These are phyloP conservation scores for Russula foetens DNA, from an alignment of 768 basidiomycete genomes.

Conservation along the genomic window DNA sequence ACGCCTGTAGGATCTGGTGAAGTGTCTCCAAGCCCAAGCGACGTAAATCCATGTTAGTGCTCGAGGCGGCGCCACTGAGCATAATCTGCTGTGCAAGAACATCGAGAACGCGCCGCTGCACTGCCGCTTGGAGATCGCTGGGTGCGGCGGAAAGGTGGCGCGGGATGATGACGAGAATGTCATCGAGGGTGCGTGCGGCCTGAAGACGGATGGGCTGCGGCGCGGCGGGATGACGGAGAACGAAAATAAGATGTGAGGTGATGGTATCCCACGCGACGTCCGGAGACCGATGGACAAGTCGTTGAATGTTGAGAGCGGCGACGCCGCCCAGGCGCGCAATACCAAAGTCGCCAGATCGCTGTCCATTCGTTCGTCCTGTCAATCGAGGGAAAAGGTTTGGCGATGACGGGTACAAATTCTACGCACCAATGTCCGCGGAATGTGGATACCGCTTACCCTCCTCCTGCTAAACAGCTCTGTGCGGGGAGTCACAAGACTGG, in stretches of 20 bases:
- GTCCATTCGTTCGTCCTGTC: neutral
- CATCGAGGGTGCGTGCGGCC: slow-evolving; percentile 80
- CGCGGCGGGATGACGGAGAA: slow-evolving; percentile 61
- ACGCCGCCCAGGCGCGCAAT: slow-evolving; percentile 79
- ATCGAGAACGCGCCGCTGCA: slow-evolving; percentile 79
- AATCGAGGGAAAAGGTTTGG: neutral
- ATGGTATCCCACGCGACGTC: slow-evolving; percentile 80
- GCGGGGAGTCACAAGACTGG: slow-evolving; percentile 35
- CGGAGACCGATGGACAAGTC: slow-evolving; percentile 76
- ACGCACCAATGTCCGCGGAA: slow-evolving; percentile 69
- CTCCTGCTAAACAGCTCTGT: slow-evolving; percentile 49
- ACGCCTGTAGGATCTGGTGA: slow-evolving; percentile 83
- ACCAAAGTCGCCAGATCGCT: slow-evolving; percentile 94
- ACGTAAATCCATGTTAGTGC: slow-evolving; percentile 64
- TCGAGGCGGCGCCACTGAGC: slow-evolving; percentile 31
- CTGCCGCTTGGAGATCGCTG: slow-evolving; percentile 55
- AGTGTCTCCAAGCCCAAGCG: slow-evolving; percentile 85
- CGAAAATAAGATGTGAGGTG: slow-evolving; percentile 69
- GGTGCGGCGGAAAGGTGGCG: slow-evolving; percentile 50
- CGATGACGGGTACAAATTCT: neutral
- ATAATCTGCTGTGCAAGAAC: slow-evolving; percentile 79
- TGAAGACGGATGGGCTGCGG: slow-evolving; percentile 79
- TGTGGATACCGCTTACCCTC: slow-evolving; percentile 76
- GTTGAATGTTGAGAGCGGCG: slow-evolving; percentile 74
- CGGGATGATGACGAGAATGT: slow-evolving; percentile 71